phyloP scores from a whole-genome alignment of 129 eudicot genomes.

The Dittrichia graveolens region DNA sequence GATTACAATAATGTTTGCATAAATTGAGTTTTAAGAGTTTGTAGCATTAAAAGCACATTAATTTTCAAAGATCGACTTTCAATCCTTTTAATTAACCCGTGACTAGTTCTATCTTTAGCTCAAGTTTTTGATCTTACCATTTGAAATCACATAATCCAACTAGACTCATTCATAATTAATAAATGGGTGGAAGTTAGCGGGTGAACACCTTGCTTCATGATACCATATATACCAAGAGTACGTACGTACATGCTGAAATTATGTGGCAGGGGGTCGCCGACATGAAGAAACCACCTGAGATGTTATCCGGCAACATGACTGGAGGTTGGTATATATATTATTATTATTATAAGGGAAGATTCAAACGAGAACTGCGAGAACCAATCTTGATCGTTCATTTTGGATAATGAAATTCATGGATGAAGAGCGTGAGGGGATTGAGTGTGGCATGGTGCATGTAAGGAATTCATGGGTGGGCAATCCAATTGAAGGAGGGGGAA shows the following conservation, averaged over 20 bases:
- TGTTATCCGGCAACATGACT: constrained; percentile 96
- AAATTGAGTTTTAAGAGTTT: not conserved
- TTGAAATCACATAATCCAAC: too few relatives aligned
- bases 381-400: too few relatives aligned
- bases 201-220: not conserved
- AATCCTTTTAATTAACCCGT: not conserved
- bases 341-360: not conserved
- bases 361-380: too few relatives aligned
- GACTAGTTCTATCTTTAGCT: too few relatives aligned
- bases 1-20: not conserved
- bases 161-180: not conserved
- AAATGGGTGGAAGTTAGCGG: not conserved
- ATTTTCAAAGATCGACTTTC: not conserved
- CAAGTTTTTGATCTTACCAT: too few relatives aligned
- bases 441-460: too few relatives aligned
- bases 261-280: constrained; percentile 76
- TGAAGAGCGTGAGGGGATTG: too few relatives aligned
- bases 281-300: constrained; percentile 85
- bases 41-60: not conserved
- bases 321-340: constrained; percentile 49
- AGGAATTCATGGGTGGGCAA: too few relatives aligned
- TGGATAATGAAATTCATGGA: too few relatives aligned
- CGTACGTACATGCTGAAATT: not conserved
- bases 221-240: not conserved
- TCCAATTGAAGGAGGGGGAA: too few relatives aligned